Evolutionary conservation across 2,329 filamentous ascomycete species (phyloP), one percentile per base, ranked within the genome.

Genomic region (Trichoderma atroviride): DNA sequence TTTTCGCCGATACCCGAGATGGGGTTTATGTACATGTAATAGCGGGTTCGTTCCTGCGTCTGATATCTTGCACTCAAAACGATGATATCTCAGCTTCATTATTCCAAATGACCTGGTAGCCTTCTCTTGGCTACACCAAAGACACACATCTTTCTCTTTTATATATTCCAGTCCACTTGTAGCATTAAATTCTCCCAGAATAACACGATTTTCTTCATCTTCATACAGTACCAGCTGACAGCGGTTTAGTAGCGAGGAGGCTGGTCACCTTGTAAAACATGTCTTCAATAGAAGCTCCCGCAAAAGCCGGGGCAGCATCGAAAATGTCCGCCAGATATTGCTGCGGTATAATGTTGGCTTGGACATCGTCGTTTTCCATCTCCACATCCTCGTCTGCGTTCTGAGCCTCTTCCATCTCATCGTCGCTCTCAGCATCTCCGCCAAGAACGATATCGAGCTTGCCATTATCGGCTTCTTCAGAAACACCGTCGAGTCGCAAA

Each of bases 241-340:
- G 73, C 16, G 87, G 84, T 77, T 87, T 90, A 70, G 86, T 82
- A 1, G 87, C 85, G 76, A 91, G 88, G 11, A 81, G 74, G 58
- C 76, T 87, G 14, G 91, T 86, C 50, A 95, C 89, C 78, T 89
- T 88, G 78, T 91, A 89, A 76, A 94, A 94, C 81, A 93, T 86
- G 71, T 93, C 91, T 78, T 91, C 88, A 27, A 94, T 87, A 13
- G 91, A 88, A 27, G 90, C 89, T 75, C 91, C 85, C 0, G 90
- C 89, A 75, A 91, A 91, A 4, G 89, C 86, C 2, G 90, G 88
- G 2, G 88, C 88, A 16, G 85, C 83, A 72, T 93, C 90, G 72
- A 94, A 93, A 47, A 94, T 86, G 62, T 88, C 85, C 6, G 90
- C 85, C 66, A 94, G 81, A 72, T 88, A 87, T 75, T 94, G 89